Evolutionary conservation across 1,284 basidiomycete species (phyloP), one percentile per base, ranked within the genome.

Genomic region (Marasmius oreades): DNA sequence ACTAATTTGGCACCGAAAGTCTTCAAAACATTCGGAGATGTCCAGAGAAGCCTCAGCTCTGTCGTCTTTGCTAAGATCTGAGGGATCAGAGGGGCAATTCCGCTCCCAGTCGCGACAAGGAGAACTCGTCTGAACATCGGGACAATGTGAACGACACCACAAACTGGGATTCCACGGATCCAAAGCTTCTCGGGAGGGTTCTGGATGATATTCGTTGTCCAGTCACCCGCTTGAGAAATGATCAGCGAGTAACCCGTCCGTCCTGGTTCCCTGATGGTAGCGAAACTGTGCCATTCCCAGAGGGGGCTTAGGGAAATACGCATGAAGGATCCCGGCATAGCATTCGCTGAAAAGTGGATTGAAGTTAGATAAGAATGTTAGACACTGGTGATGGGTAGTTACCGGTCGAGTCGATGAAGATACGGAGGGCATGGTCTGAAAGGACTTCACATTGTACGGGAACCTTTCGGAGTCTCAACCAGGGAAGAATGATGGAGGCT

Each of bases 231-330:
- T 51, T 70, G 74, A 22, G 80, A 82, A 8, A 85, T 78, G 37
- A 85, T 76, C 31, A 84, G 69, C 2, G 81, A 84, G 63, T 77
- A 85, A 0, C 82, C 83, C 36, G 71, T 72, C 65, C 77, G 74
- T 22, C 77, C 77, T 10, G 80, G 80, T 51, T 77, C 77, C 2
- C 77, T 70, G 33, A 83, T 73, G 12, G 79, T 82, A 2, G 82
- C 82, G 63, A 85, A 85, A 8, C 78, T 78, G 58, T 85, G 82
- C 83, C 83, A 85, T 67, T 85, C 82, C 36, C 76, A 67, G 44
- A 83, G 70, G 14, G 82, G 83, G 56, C 70, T 72, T 26, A 77
- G 73, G 1, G 82, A 81, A 57, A 85, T 70, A 53, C 81, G 77
- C 20, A 77, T 77, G 66, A 82, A 82, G 63, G 77, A 80, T 23